A percentile compares a stretch with the other conserved stretches of the same genome.
Evolutionary conservation across 306 rosid genomes (phyloP).

Genomic region (Hippophae rhamnoides): DNA sequence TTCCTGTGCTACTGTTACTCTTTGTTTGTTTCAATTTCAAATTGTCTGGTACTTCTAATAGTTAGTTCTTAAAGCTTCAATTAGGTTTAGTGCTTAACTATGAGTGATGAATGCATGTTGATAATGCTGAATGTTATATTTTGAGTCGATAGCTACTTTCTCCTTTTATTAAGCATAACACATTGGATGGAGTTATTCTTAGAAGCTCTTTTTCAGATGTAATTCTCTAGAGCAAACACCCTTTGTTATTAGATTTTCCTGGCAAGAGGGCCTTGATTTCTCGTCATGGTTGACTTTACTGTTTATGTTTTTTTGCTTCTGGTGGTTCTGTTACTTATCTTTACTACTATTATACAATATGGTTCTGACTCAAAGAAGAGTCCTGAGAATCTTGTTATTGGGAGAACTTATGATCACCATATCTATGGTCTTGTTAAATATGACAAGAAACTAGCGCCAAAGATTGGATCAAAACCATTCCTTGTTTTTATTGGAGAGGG

Average conservation of each 20-base stretch:
- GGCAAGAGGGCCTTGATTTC: too few relatives aligned
- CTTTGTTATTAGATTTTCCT: too few relatives aligned
- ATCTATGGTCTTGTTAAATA: slow-evolving; percentile 61
- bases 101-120: not conserved
- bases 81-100: not conserved
- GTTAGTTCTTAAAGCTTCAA: not conserved
- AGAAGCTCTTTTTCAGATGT: too few relatives aligned
- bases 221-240: too few relatives aligned
- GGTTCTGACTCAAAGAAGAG: slow-evolving; percentile 98
- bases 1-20: not conserved
- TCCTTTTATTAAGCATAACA: not conserved
- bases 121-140: not conserved
- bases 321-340: not conserved
- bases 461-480: slow-evolving; percentile 75
- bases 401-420: slow-evolving; percentile 80
- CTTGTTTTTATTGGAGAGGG: slow-evolving; percentile 78
- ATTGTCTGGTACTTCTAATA: not conserved
- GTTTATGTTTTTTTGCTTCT: not conserved
- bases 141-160: not conserved
- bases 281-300: not conserved
- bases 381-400: slow-evolving; percentile 74
- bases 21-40: not conserved
- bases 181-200: too few relatives aligned
- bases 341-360: slow-evolving; percentile 46
- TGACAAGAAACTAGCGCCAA: slow-evolving; percentile 72